These are phyloP conservation scores for Auricularia sp. DNA, from an alignment of 768 basidiomycete genomes.

Conservation along the genomic window DNA sequence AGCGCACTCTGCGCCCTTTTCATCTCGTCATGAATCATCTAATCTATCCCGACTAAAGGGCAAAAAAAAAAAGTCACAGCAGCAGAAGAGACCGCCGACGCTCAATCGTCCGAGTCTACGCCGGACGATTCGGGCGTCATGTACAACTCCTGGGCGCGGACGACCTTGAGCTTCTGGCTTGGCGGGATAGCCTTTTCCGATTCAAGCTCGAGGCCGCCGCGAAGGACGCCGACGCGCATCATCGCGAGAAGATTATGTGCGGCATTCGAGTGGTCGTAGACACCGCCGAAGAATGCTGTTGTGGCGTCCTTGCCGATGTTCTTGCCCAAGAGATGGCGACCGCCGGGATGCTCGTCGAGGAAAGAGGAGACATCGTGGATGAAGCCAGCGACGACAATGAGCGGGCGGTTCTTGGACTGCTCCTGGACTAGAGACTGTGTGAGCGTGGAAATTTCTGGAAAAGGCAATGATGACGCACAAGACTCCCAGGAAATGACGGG, in stretches of 20 bases:
- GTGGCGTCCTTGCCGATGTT: constrained; percentile 78
- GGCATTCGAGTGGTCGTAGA: constrained; percentile 74
- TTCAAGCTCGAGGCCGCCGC: constrained; percentile 51
- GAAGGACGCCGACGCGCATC: constrained; percentile 63
- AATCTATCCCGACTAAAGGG: no score
- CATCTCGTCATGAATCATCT: no score
- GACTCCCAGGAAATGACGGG: constrained; percentile 76
- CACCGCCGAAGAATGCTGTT: constrained; percentile 74
- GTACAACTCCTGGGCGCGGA: constrained; percentile 8
- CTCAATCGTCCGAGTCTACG: background rate
- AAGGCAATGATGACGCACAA: constrained; percentile 38
- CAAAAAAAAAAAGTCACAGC: no score
- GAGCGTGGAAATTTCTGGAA: constrained; percentile 1
- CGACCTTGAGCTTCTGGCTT: constrained; percentile 23
- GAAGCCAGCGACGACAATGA: constrained; percentile 75
- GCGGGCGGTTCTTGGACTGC: constrained; percentile 50
- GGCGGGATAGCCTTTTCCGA: constrained; percentile 35
- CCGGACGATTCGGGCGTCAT: background rate
- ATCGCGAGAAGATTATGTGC: constrained; percentile 71
- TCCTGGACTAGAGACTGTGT: constrained; percentile 40
- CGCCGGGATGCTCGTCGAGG: constrained; percentile 72
- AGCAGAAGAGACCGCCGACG: no score
- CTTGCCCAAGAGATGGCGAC: constrained; percentile 42
- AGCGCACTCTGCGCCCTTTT: no score
- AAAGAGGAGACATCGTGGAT: constrained; percentile 77